These are phyloP conservation scores for Mucor plumbeus DNA, from an alignment of 371 early-diverging fungal genomes.

Conservation along the genomic window DNA sequence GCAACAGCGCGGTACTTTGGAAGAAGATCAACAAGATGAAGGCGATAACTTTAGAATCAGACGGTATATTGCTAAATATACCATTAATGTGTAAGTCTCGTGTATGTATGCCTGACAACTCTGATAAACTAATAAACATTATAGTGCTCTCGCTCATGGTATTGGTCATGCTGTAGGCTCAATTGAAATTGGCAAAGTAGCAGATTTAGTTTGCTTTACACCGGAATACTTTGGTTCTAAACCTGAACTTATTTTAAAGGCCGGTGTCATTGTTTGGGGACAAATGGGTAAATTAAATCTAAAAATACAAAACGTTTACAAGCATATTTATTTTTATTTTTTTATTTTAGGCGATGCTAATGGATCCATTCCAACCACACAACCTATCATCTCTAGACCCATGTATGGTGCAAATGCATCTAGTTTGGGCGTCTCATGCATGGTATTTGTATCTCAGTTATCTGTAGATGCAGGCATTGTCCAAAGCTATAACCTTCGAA, in stretches of 20 bases:
- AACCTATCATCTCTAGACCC: constrained; percentile 83
- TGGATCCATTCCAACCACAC: constrained; percentile 82
- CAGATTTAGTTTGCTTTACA: constrained; percentile 86
- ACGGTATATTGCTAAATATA: constrained; percentile 94
- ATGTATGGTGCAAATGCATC: constrained; percentile 82
- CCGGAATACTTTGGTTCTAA: constrained; percentile 90
- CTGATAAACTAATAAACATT: background rate
- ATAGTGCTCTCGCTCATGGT: constrained; percentile 83
- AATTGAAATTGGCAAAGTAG: constrained; percentile 90
- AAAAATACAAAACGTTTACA: background rate
- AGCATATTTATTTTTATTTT: background rate
- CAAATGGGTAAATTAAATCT: constrained; percentile 63
- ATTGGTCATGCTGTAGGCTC: constrained; percentile 90
- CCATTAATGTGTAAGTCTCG: constrained; percentile 79
- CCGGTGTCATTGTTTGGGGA: constrained; percentile 82
- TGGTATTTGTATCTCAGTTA: constrained; percentile 83
- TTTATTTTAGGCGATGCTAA: constrained; percentile 74
- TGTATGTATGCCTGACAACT: background rate
- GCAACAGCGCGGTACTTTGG: constrained; percentile 73
- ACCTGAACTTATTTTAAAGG: constrained; percentile 84
- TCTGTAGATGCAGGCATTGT: constrained; percentile 65
- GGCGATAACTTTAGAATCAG: constrained; percentile 81
- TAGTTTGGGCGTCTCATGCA: constrained; percentile 57
- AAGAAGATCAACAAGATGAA: constrained; percentile 48
- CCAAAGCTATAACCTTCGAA: constrained; percentile 66